Evolutionary conservation across 2,329 filamentous ascomycete species (phyloP).

Genomic region (Aspergillus intermedius): DNA sequence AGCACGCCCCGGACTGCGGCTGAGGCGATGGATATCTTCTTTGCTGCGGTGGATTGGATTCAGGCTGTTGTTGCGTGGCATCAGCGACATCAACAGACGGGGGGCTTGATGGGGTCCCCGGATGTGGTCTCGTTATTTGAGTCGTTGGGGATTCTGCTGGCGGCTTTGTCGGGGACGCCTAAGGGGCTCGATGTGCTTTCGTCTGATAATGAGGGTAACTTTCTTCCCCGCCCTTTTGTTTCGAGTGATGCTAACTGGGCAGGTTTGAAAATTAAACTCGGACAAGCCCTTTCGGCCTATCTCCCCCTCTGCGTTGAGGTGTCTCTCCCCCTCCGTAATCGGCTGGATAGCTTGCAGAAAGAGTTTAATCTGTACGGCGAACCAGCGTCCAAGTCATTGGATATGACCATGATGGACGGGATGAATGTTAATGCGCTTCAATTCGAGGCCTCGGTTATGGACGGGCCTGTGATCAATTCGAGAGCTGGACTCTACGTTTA

Average conservation of each 20-base stretch:
- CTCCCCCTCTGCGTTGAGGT: slow-evolving; percentile 35
- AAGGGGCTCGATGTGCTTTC: slow-evolving; percentile 34
- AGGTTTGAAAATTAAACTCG: slow-evolving; percentile 33
- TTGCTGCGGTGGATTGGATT: slow-evolving; percentile 34
- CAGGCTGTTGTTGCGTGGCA: slow-evolving; percentile 31
- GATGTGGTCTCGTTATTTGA: slow-evolving; percentile 37
- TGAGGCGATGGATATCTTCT: slow-evolving; percentile 28
- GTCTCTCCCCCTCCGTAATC: slow-evolving; percentile 32
- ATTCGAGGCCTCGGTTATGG: slow-evolving; percentile 50
- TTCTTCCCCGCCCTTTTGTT: too few species aligned
- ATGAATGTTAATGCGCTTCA: slow-evolving; percentile 45
- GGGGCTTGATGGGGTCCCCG: slow-evolving; percentile 27
- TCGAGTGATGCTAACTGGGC: slow-evolving; percentile 1
- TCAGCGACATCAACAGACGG: slow-evolving; percentile 20
- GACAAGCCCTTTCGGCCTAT: slow-evolving; percentile 34
- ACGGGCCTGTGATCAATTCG: slow-evolving; percentile 66
- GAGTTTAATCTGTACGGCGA: slow-evolving; percentile 37
- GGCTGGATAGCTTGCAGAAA: slow-evolving; percentile 36
- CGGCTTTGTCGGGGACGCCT: slow-evolving; percentile 30
- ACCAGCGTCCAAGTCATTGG: slow-evolving; percentile 36
- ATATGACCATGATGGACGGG: slow-evolving; percentile 37
- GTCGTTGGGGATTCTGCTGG: slow-evolving; percentile 36
- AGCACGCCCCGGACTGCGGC: slow-evolving; percentile 21
- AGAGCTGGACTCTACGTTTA: slow-evolving; percentile 80
- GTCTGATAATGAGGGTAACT: slow-evolving; percentile 21